phyloP scores from a whole-genome alignment of 2,329 filamentous ascomycete genomes.

The Aspergillus proliferans region DNA sequence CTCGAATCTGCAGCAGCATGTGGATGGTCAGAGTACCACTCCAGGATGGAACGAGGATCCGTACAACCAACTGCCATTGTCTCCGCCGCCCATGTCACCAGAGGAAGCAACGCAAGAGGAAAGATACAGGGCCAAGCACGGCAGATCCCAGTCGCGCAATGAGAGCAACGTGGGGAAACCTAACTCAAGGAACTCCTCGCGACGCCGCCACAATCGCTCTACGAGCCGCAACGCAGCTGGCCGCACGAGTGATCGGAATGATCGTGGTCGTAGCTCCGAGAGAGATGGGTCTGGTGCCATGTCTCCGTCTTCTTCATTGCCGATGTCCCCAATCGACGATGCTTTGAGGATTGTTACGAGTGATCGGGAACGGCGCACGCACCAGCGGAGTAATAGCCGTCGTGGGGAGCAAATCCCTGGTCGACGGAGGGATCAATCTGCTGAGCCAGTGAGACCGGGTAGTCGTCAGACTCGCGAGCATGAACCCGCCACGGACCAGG shows the following conservation, averaged over 20 bases:
- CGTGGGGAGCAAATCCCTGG: constrained; percentile 41
- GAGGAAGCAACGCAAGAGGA: constrained; percentile 58
- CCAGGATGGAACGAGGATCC: constrained; percentile 59
- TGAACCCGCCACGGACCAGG: constrained; percentile 8
- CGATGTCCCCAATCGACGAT: constrained; percentile 67
- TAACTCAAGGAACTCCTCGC: constrained; percentile 25
- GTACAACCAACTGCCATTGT: constrained; percentile 73
- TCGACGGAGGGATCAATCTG: constrained; percentile 40
- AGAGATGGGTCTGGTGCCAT: constrained; percentile 54
- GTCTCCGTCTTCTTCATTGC: constrained; percentile 76
- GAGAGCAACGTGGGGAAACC: constrained; percentile 50
- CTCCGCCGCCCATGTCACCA: constrained; percentile 88
- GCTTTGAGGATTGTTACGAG: constrained; percentile 38
- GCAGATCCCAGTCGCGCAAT: constrained; percentile 26
- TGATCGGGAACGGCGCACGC: constrained; percentile 42
- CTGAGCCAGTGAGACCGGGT: constrained; percentile 35
- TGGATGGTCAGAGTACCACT: constrained; percentile 44
- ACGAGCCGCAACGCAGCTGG: constrained; percentile 38
- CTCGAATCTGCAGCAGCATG: constrained; percentile 39
- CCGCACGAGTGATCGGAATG: constrained; percentile 24
- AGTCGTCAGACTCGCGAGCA: constrained; percentile 28
- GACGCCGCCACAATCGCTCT: constrained; percentile 32
- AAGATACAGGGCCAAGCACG: constrained; percentile 39
- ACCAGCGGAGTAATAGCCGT: constrained; percentile 48
- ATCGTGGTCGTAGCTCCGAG: constrained; percentile 57